Percentiles rank a stretch among this genome's conserved stretches.
Evolutionary conservation across 371 early-diverging fungal species (phyloP).

Genomic region (Blakeslea trispora): DNA sequence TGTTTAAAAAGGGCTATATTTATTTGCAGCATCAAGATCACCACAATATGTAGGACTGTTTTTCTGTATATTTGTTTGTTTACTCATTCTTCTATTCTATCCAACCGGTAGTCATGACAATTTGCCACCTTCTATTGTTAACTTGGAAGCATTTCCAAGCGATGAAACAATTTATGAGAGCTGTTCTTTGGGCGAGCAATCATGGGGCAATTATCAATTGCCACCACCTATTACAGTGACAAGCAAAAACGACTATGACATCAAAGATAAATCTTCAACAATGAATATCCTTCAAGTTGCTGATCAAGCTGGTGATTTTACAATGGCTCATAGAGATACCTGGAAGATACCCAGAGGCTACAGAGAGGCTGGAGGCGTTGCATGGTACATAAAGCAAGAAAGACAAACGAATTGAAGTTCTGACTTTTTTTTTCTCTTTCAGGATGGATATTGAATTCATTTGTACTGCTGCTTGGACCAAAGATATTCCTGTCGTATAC

Average conservation of each 20-base stretch:
- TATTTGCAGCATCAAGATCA: conserved; percentile 46
- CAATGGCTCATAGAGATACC: conserved; percentile 49
- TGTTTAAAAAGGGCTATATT: conserved; percentile 39
- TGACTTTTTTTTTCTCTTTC: background rate
- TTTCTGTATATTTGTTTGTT: background rate
- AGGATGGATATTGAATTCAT: conserved; percentile 49
- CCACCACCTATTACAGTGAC: conserved; percentile 35
- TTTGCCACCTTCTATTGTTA: conserved; percentile 36
- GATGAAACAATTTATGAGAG: conserved; percentile 40
- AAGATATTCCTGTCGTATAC: conserved; percentile 36
- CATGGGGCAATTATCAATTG: conserved; percentile 42
- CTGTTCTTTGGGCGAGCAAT: conserved; percentile 31
- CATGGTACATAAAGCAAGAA: conserved; percentile 25
- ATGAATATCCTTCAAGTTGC: conserved; percentile 34
- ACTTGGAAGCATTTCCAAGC: conserved; percentile 32
- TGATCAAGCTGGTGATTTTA: conserved; percentile 48
- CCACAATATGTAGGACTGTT: conserved; percentile 31
- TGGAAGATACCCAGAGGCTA: conserved; percentile 44
- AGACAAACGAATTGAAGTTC: background rate
- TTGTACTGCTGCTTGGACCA: conserved; percentile 46
- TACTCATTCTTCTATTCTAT: background rate
- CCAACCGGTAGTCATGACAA: conserved; percentile 22
- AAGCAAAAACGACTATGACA: conserved; percentile 14
- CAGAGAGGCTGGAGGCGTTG: conserved; percentile 42
- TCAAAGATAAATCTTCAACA: conserved; percentile 17